These are phyloP conservation scores for Apiospora kogelbergensis DNA, from an alignment of 2,329 filamentous ascomycete species.

Conservation along the genomic window DNA sequence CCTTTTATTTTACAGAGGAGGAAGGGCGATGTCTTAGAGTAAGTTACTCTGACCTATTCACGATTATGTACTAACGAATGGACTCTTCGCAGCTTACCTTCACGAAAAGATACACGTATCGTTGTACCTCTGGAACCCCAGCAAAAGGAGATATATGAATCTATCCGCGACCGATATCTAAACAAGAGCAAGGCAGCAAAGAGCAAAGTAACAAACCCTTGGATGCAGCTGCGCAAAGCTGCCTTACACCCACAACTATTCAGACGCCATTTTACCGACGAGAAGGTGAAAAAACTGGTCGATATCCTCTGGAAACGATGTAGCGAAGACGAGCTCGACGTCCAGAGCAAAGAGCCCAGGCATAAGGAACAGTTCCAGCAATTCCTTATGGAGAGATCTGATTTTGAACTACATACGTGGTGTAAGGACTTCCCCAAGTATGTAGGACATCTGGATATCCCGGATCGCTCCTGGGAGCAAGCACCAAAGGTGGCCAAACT, in stretches of 20 bases:
- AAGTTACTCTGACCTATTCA: neutral
- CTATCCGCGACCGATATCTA: conserved; percentile 62
- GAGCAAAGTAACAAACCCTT: conserved; percentile 63
- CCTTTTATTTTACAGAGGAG: conserved; percentile 93
- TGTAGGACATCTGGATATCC: conserved; percentile 53
- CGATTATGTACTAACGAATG: neutral
- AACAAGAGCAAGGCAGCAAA: conserved; percentile 57
- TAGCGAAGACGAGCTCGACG: conserved; percentile 47
- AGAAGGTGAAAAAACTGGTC: conserved; percentile 73
- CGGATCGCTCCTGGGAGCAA: conserved; percentile 53
- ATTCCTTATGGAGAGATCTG: conserved; percentile 58
- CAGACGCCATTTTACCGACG: conserved; percentile 75
- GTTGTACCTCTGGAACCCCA: conserved; percentile 75
- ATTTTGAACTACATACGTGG: conserved; percentile 67
- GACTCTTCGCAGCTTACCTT: conserved; percentile 51
- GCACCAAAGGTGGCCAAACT: conserved; percentile 86
- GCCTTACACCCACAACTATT: conserved; percentile 91
- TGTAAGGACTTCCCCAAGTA: conserved; percentile 59
- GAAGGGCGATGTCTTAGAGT: conserved; percentile 87
- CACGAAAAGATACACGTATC: conserved; percentile 75
- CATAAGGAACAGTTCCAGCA: conserved; percentile 53
- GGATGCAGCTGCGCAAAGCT: conserved; percentile 90
- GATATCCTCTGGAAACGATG: conserved; percentile 73
- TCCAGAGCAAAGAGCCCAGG: conserved; percentile 41
- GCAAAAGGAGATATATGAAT: conserved; percentile 73